phyloP scores from a whole-genome alignment of 2,329 filamentous ascomycete species.

The Endothia cerciana region DNA sequence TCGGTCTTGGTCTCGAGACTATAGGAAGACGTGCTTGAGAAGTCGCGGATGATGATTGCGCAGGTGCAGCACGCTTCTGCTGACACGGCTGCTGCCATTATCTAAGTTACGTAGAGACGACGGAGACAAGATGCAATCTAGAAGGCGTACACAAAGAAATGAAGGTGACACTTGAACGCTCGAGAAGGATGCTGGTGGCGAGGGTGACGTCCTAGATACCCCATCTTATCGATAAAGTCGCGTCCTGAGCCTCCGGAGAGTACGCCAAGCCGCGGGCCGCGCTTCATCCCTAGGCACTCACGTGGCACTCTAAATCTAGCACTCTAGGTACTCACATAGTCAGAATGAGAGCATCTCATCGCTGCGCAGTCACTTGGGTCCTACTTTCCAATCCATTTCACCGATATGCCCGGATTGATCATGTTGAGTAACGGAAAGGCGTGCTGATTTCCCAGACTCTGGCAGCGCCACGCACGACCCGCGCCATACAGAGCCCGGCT shows the following conservation, averaged over 20 bases:
- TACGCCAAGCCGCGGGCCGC: background rate
- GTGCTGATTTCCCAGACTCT: too few species aligned
- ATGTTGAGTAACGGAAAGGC: too few species aligned
- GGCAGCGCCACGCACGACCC: too few species aligned
- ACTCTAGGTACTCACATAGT: too few species aligned
- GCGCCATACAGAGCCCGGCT: too few species aligned
- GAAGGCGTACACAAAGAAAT: background rate
- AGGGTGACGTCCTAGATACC: slow-evolving; percentile 26
- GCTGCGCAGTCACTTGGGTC: too few species aligned
- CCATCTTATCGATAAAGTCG: slow-evolving; percentile 26
- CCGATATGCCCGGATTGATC: too few species aligned
- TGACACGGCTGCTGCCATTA: slow-evolving; percentile 17
- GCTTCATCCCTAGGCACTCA: too few species aligned
- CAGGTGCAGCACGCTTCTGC: slow-evolving; percentile 70
- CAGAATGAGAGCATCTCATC: too few species aligned
- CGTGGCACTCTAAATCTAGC: too few species aligned
- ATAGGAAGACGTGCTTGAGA: slow-evolving; percentile 44
- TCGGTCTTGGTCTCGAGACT: slow-evolving; percentile 58
- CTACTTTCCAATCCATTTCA: too few species aligned
- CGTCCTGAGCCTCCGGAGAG: background rate
- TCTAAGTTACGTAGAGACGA: background rate
- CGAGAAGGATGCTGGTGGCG: slow-evolving; percentile 15
- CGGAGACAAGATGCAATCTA: background rate
- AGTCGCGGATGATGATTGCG: slow-evolving; percentile 61
- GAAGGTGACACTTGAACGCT: background rate